A percentile compares a stretch with the other conserved stretches of the same genome.
phyloP scores from a whole-genome alignment of 2,329 filamentous ascomycete genomes.

The Colletotrichum liriopes region DNA sequence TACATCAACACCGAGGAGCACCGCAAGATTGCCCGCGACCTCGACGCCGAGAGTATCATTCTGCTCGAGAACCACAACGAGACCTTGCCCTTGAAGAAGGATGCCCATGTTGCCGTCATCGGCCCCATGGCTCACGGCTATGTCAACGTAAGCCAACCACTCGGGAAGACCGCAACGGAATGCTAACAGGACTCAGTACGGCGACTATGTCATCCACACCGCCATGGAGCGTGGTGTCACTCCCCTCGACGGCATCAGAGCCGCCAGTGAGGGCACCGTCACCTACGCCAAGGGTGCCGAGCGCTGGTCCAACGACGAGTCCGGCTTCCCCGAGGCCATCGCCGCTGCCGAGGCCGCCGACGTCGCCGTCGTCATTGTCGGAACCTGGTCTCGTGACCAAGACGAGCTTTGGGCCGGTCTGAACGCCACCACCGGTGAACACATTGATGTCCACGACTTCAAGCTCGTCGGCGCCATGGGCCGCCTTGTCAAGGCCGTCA shows the following conservation, averaged over 20 bases:
- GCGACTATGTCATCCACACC: slow-evolving; percentile 80
- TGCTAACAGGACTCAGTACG: slow-evolving; percentile 63
- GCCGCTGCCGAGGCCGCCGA: slow-evolving; percentile 76
- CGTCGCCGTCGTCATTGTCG: slow-evolving; percentile 81
- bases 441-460: slow-evolving; percentile 76
- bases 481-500: slow-evolving; percentile 76
- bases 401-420: slow-evolving; percentile 78
- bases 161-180: not conserved
- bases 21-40: slow-evolving; percentile 71
- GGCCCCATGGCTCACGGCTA: slow-evolving; percentile 82
- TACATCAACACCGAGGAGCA: slow-evolving; percentile 75
- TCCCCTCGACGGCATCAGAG: slow-evolving; percentile 78
- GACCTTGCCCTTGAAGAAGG: slow-evolving; percentile 70
- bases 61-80: slow-evolving; percentile 72
- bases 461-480: slow-evolving; percentile 80
- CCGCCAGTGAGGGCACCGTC: slow-evolving; percentile 71
- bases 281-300: slow-evolving; percentile 81
- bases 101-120: slow-evolving; percentile 80
- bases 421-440: slow-evolving; percentile 83
- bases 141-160: slow-evolving; percentile 71
- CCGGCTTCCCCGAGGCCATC: slow-evolving; percentile 78
- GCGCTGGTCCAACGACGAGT: slow-evolving; percentile 79
- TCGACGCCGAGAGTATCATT: slow-evolving; percentile 76
- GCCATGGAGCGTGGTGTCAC: slow-evolving; percentile 77
- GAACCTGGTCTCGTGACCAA: slow-evolving; percentile 84